Base-by-base conservation (phyloP, 2,329 filamentous ascomycete genomes). In the Fusarium redolens region DNA sequence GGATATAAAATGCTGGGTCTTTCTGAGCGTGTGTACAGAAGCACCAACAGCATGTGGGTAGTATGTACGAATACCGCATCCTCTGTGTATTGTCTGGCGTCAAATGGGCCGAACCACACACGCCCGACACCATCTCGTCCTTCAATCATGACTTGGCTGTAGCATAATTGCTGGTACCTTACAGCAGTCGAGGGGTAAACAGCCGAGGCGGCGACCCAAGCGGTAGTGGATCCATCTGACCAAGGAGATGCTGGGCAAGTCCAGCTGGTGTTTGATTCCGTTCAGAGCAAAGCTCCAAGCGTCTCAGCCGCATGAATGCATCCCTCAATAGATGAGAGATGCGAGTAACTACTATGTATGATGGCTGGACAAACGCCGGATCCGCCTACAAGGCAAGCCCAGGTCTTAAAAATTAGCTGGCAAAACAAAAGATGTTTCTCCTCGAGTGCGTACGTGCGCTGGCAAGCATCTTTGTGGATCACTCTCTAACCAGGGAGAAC, bases 161-260 rank as follows among this genome's bases (percentile, higher is more conserved):
- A 54, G 58, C 61, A 71, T 64, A 61, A 41, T 52, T 59, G 47
- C 40, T 56, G 70, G 71, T 73, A 74, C 71, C 71, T 73, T 72
- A 71, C 71, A 73, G 68, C 71, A 72, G 59, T 59, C 54, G 67
- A 72, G 67, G 56, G 69, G 65, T 61, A 65, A 70, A 61, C 61
- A 68, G 62, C 71, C 65, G 58, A 69, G 54, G 63, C 64, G 60
- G 58, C 63, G 67, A 65, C 61, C 54, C 66, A 44, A 51, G 45
- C 44, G 45, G 62, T 38, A 65, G 68, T 75, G 70, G 72, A 54
- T 63, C 55, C 71, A 51, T 51, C 48, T 51, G 37, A 60, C 66
- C 57, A 68, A 54, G 71, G 59, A 74, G 67, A 30, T 58, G 52
- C 61, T 55, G 54, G 61, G 43, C 61, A 48, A 70, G 35, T 44